Conservation (phyloP, 2,329 filamentous ascomycete species). For the Colletotrichum orbiculare region DNA sequence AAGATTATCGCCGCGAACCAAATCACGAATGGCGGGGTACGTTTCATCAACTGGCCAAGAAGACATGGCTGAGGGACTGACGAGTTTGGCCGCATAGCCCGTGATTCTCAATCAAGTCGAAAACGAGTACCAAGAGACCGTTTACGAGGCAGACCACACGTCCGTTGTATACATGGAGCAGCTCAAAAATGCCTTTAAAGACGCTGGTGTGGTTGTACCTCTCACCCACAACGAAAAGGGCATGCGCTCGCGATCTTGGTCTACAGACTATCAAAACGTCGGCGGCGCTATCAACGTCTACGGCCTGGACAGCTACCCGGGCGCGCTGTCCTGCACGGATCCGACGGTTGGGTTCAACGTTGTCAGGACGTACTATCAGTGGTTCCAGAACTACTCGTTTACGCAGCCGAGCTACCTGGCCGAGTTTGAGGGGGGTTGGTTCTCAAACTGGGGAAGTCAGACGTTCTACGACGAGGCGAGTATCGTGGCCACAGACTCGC, state of each 20-base stretch:
- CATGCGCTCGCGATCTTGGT: conserved; percentile 55
- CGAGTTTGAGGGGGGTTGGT: conserved; percentile 65
- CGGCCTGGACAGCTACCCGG: conserved; percentile 74
- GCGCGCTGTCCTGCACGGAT: conserved; percentile 69
- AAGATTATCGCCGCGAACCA: conserved; percentile 78
- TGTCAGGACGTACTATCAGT: conserved; percentile 64
- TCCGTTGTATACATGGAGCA: conserved; percentile 47
- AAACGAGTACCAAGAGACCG: conserved; percentile 77
- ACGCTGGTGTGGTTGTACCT: conserved; percentile 78
- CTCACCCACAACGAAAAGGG: conserved; percentile 79
- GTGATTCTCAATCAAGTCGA: conserved; percentile 84
- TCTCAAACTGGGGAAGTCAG: conserved; percentile 62
- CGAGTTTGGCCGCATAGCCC: conserved; percentile 64
- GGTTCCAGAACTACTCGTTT: conserved; percentile 66
- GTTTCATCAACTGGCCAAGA: conserved; percentile 54
- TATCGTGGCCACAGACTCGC: not conserved
- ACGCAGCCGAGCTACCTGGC: conserved; percentile 64
- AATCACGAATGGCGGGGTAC: conserved; percentile 79
- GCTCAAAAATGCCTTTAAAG: conserved; percentile 73
- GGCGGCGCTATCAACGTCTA: conserved; percentile 57
- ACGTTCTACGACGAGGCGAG: conserved; percentile 59
- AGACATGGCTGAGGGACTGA: conserved; percentile 60
- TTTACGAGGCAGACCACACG: conserved; percentile 55
- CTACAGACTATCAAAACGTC: conserved; percentile 64
- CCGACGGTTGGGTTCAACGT: conserved; percentile 51